Percentiles rank a stretch among this genome's conserved stretches.
Conservation (phyloP, 768 basidiomycete species). For the Clathrus columnatus region DNA sequence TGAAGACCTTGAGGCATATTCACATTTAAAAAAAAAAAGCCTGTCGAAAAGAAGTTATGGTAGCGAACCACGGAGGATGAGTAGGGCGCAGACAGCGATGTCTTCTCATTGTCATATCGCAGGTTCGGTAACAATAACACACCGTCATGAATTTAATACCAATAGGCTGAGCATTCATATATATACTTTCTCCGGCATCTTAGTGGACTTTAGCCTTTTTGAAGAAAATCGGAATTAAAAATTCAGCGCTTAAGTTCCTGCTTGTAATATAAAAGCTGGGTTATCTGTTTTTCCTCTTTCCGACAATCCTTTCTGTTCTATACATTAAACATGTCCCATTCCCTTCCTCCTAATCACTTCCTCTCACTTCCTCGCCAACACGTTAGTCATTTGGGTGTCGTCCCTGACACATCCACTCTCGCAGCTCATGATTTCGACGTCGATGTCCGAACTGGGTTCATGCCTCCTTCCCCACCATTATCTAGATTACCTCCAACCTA, state of each 20-base stretch:
- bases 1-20: slow-evolving; percentile 47
- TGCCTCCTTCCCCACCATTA: slow-evolving; percentile 72
- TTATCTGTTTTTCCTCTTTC: not conserved
- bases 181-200: too few relatives aligned
- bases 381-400: not conserved
- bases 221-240: too few relatives aligned
- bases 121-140: too few relatives aligned
- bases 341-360: slow-evolving; percentile 9
- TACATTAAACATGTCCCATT: not conserved
- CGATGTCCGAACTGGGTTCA: slow-evolving; percentile 83
- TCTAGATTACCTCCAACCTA: slow-evolving; percentile 51
- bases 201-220: too few relatives aligned
- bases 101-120: too few relatives aligned
- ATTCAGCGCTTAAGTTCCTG: too few relatives aligned
- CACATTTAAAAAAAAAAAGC: not conserved
- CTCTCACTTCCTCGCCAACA: slow-evolving; percentile 5
- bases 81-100: too few relatives aligned
- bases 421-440: slow-evolving; percentile 89
- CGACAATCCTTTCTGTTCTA: not conserved
- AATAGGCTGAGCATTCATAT: too few relatives aligned
- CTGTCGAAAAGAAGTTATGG: not conserved
- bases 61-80: too few relatives aligned
- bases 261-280: not conserved
- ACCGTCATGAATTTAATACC: too few relatives aligned
- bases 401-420: slow-evolving; percentile 49